Base-by-base conservation (phyloP, 306 rosid genomes). In the Boehmeria nivea region DNA sequence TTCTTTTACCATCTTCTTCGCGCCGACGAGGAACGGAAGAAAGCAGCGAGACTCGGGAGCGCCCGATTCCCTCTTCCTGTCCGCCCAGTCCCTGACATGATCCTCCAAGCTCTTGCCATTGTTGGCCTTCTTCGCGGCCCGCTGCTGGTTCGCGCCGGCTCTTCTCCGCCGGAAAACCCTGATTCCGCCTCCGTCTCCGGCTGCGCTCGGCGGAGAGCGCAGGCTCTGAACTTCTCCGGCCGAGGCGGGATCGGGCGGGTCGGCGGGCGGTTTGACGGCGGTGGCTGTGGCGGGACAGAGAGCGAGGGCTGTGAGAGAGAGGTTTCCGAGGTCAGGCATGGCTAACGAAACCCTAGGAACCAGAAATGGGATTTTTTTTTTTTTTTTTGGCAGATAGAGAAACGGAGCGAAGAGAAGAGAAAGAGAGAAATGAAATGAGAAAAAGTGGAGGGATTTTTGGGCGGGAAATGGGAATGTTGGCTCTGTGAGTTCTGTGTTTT, bases 291-390 rank as follows among this genome's bases (percentile, higher is more conserved):
- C 61, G 0, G 78, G 15, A 73, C 76, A 57, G 80, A 48, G 6
- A n/a, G 45, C 45, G 45, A 40, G 36, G 11, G 77, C 57, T 6
- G 96, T 60, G 61, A 76, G 72, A 1, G 95, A 76, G 1, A 79
- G 66, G 45, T 71, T 81, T 1, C 68, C 95, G 10, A 86, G 78
- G 63, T 83, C 94, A 25, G 89, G 97, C 97, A 89, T 21, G 4
- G 39, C 15, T 17, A 46, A 17, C 12, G 2, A 11, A 81, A 63
- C 65, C 78, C 78, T 55, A 54, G 56, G 13, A 50, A 11, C 16
- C 16, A 12, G 17, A 26, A 19, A 16, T 27, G 15, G 24, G 54
- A n/a, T 42, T 43, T 15, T 26, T 14, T 11, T 39, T n/a, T n/a
- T n/a, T n/a, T n/a, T n/a, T n/a, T n/a, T n/a, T n/a, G n/a, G n/a